Conservation (phyloP, 371 early-diverging fungal species). For the Mortierella sp. region DNA sequence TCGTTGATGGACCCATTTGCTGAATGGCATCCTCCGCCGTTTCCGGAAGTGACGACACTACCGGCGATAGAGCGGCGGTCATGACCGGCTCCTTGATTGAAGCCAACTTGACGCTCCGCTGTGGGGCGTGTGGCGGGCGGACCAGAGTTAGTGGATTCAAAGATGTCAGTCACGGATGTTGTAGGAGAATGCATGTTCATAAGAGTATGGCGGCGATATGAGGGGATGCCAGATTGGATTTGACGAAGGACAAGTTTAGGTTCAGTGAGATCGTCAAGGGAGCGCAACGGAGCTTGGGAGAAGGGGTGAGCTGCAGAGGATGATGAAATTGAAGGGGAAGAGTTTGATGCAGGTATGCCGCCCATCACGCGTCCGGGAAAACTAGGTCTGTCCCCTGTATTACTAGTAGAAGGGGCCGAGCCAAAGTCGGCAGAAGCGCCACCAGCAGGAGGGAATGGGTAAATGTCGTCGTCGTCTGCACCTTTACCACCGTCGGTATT, state of each 20-base stretch:
- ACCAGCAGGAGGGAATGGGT: slow-evolving; percentile 4
- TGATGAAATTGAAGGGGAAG: neutral
- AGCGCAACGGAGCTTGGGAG: neutral
- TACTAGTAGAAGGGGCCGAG: neutral
- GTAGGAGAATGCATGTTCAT: neutral
- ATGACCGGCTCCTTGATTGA: neutral
- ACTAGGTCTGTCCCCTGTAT: neutral
- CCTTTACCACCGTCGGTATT: neutral
- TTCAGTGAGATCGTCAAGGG: slow-evolving; percentile 23
- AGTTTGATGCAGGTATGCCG: neutral
- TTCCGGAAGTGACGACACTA: slow-evolving; percentile 6
- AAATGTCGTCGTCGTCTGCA: slow-evolving; percentile 6
- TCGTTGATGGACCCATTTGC: slow-evolving; percentile 20
- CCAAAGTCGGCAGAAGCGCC: neutral
- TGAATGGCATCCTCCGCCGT: neutral
- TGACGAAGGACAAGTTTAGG: slow-evolving; percentile 20
- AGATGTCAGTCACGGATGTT: neutral
- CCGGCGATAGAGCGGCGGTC: slow-evolving; percentile 25
- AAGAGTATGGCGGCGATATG: slow-evolving; percentile 9
- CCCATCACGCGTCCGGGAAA: neutral
- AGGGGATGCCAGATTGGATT: slow-evolving; percentile 9
- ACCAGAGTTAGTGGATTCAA: neutral
- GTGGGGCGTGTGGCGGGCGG: slow-evolving; percentile 2
- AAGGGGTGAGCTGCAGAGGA: neutral
- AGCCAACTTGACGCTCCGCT: slow-evolving; percentile 17